A percentile compares a stretch with the other conserved stretches of the same genome.
Evolutionary conservation across 1,139 yeast genomes (phyloP).

Genomic region (Pichia sp.): DNA sequence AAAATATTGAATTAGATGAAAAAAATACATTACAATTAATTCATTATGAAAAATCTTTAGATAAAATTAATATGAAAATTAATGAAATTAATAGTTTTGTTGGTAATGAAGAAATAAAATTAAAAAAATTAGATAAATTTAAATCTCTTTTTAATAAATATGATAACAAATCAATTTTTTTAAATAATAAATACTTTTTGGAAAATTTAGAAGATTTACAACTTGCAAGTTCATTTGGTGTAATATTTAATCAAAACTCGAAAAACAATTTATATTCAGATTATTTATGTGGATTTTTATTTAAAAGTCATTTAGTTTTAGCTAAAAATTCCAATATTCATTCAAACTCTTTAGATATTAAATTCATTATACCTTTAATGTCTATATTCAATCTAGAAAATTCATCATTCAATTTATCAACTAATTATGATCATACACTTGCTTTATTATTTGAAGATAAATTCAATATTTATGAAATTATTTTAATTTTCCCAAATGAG

Average conservation of each 20-base stretch:
- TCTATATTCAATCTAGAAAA: constrained; percentile 23
- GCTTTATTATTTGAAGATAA: constrained; percentile 44
- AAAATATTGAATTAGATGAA: constrained; percentile 21
- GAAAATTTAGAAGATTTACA: constrained; percentile 27
- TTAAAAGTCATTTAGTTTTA: constrained; percentile 45
- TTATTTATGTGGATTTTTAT: constrained; percentile 39
- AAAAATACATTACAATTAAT: constrained; percentile 14
- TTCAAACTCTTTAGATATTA: constrained; percentile 29
- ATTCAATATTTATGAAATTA: constrained; percentile 39
- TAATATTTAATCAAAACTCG: constrained; percentile 35
- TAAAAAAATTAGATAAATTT: constrained; percentile 14
- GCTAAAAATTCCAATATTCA: constrained; percentile 23
- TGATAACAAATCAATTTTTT: constrained; percentile 14
- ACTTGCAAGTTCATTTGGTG: constrained; percentile 33
- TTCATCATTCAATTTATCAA: constrained; percentile 16
- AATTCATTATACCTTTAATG: constrained; percentile 45
- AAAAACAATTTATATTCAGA: constrained; percentile 20
- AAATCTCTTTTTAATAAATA: constrained; percentile 18
- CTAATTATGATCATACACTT: constrained; percentile 31
- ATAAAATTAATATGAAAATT: constrained; percentile 27
- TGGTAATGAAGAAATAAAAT: constrained; percentile 18
- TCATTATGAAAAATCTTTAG: constrained; percentile 11
- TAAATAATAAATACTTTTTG: constrained; percentile 15
- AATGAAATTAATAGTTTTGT: constrained; percentile 30
- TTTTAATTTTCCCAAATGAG: constrained; percentile 34